Evolutionary conservation across 1,284 basidiomycete species (phyloP), one percentile per base, ranked within the genome.

Genomic region (Boletus calvinii): DNA sequence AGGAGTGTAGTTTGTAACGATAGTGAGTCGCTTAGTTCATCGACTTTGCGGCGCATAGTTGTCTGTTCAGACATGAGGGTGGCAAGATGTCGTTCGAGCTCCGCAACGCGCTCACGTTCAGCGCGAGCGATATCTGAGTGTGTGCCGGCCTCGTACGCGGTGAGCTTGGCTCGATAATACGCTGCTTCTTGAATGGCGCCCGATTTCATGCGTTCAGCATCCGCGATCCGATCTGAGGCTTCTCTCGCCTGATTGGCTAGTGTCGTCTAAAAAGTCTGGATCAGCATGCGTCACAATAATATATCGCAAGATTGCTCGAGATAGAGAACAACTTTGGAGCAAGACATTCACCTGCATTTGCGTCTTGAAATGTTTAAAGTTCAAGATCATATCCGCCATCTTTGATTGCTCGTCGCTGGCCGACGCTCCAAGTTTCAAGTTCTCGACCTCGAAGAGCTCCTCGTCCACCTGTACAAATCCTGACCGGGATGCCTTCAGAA

Each of bases 181-280:
- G 95, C 92, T 2, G 96, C 92, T 70, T 99, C 97, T 69, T 99
- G 93, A 6, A 93, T 72, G 1, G 97, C 96, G 45, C 84, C 87
- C 5, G 79, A 72, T 58, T 90, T 89, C 51, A 87, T 74, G 35
- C 88, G 83, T 59, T 98, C 93, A 2, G 90, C 87, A 57, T 94
- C 92, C 13, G 81, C 77, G 6, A 96, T 71, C 44, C 86, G 86
- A 39, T 92, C 87, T 6, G 92, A 92, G 6, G 87, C 84, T 37
- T 79, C 75, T 46, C 80, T 84, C 1, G 90, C 85, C 70, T 94
- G 92, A 52, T 85, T 85, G 9, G 80, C 78, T 63, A 95, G 77
- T 26, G 79, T 77, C 5, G 80, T 80, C 90, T 94, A 60, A 38
- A 36, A 13, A 46, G 43, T 43, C 54, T 24, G 13, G 46, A 51